Percentiles rank a stretch among this genome's conserved stretches.
phyloP scores from a whole-genome alignment of 495 filamentous ascomycete genomes.

The Annulohypoxylon stygium region DNA sequence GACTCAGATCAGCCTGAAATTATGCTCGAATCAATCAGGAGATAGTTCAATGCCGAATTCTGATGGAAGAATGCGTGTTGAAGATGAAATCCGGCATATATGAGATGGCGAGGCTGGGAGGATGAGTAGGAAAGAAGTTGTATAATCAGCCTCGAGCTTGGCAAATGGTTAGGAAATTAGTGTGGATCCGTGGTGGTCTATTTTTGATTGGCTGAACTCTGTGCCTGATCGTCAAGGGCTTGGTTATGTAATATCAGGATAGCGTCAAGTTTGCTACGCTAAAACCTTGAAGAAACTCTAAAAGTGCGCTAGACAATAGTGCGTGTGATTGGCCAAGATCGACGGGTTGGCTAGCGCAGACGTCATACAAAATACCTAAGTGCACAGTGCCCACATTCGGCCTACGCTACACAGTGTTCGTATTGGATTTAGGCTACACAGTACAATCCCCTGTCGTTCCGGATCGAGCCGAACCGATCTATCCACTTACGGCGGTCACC shows the following conservation, averaged over 20 bases:
- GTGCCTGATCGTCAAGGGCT: not conserved
- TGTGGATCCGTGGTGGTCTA: not conserved
- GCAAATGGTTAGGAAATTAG: conserved; percentile 11
- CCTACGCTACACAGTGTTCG: not conserved
- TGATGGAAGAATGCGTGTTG: not conserved
- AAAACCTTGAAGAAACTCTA: not conserved
- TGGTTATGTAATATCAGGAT: not conserved
- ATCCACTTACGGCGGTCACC: not conserved
- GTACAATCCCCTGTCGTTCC: not conserved
- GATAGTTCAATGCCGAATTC: not conserved
- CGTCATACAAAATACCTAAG: not conserved
- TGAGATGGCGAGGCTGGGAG: conserved; percentile 21
- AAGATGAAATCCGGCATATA: not conserved
- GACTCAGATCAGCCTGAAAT: not conserved
- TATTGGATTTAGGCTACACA: not conserved
- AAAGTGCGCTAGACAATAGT: not conserved
- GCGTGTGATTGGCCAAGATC: not conserved
- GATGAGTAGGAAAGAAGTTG: conserved; percentile 8
- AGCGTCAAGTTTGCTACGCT: not conserved
- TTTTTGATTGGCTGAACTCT: conserved; percentile 20
- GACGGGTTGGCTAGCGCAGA: not conserved
- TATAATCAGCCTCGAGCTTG: conserved; percentile 31
- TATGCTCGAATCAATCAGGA: not conserved
- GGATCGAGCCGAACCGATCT: not conserved
- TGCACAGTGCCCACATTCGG: not conserved